These are phyloP conservation scores for Daedalea quercina DNA, from an alignment of 768 basidiomycete genomes.

Conservation along the genomic window DNA sequence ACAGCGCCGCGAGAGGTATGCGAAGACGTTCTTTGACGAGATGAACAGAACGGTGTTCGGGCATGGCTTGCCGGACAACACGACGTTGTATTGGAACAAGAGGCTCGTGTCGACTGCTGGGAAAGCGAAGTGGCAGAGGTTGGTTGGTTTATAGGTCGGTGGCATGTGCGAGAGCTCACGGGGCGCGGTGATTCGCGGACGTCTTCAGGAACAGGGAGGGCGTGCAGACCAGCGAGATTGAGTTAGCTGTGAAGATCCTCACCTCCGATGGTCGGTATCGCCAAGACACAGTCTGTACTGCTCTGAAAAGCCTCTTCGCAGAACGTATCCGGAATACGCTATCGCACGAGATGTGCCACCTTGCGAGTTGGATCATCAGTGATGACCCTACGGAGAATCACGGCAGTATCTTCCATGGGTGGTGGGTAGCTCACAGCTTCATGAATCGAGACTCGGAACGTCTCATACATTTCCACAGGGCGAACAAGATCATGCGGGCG, in stretches of 20 bases:
- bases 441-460: not conserved
- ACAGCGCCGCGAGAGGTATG: slow-evolving; percentile 42
- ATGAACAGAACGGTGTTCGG: slow-evolving; percentile 55
- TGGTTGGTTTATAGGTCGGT: not conserved
- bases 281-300: not conserved
- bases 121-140: slow-evolving; percentile 60
- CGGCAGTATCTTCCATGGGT: slow-evolving; percentile 63
- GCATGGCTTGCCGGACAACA: slow-evolving; percentile 43
- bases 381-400: slow-evolving; percentile 64
- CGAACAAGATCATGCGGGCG: slow-evolving; percentile 57
- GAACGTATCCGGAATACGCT: slow-evolving; percentile 79
- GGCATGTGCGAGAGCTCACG: not conserved
- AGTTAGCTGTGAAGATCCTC: slow-evolving; percentile 78
- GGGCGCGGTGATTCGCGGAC: not conserved
- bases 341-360: slow-evolving; percentile 89
- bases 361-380: slow-evolving; percentile 82
- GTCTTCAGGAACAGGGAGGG: slow-evolving; percentile 50
- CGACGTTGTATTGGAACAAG: slow-evolving; percentile 61
- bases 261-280: slow-evolving; percentile 62
- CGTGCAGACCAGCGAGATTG: slow-evolving; percentile 54
- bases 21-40: slow-evolving; percentile 50
- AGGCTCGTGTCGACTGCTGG: slow-evolving; percentile 64
- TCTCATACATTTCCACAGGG: slow-evolving; percentile 38
- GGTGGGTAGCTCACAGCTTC: slow-evolving; percentile 30
- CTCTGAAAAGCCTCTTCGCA: slow-evolving; percentile 20